phyloP scores from a whole-genome alignment of 805 yeast species.

The Saturnispora zaruensis region DNA sequence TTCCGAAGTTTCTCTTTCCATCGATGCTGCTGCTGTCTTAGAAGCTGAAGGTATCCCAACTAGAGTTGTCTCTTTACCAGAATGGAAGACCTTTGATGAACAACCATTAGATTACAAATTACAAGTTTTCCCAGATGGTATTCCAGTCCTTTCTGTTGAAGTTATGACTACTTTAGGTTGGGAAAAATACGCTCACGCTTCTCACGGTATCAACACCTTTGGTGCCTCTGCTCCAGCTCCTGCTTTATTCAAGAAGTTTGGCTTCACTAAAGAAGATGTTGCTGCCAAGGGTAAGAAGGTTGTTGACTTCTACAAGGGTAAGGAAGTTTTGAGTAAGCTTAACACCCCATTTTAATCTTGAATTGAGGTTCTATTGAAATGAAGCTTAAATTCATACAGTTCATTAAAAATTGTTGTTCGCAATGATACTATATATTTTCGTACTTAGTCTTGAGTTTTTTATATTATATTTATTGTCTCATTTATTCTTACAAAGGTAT shows the following conservation, averaged over 20 bases:
- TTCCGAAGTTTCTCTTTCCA: conserved; percentile 81
- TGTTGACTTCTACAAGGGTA: conserved; percentile 75
- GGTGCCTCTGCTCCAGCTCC: conserved; percentile 93
- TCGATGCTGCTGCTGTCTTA: conserved; percentile 74
- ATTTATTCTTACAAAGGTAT: neutral
- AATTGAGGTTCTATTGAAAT: neutral
- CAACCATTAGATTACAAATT: conserved; percentile 76
- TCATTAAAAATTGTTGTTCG: neutral
- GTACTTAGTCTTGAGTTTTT: neutral
- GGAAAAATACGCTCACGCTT: conserved; percentile 93
- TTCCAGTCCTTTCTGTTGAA: conserved; percentile 90
- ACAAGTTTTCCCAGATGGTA: conserved; percentile 88
- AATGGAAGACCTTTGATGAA: conserved; percentile 78
- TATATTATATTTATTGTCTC: neutral
- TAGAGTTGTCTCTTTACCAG: conserved; percentile 87
- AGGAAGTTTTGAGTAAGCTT: conserved; percentile 63
- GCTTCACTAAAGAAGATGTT: conserved; percentile 88
- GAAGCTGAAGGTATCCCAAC: conserved; percentile 59
- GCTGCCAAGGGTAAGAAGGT: conserved; percentile 79
- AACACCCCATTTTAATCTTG: conserved; percentile 59
- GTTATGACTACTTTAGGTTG: conserved; percentile 88
- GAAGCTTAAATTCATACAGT: neutral
- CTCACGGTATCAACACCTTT: conserved; percentile 89
- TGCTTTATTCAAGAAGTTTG: conserved; percentile 76
- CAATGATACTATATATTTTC: neutral